Percentiles rank a stretch among this genome's conserved stretches.
These are phyloP conservation scores for Hymenoscyphus linearis DNA, from an alignment of 2,329 filamentous ascomycete genomes.

Conservation along the genomic window DNA sequence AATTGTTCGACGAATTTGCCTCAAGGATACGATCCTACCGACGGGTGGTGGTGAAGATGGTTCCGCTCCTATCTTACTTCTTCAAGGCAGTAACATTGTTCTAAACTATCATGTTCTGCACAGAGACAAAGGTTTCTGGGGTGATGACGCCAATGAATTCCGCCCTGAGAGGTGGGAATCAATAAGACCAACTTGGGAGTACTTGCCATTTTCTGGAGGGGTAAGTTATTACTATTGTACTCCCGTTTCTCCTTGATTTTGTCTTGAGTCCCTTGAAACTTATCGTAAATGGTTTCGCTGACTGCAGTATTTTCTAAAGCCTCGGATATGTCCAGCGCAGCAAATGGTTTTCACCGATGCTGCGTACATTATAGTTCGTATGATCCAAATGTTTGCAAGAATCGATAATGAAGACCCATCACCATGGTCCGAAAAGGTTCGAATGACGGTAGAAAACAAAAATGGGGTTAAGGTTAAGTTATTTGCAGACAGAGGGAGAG, in stretches of 20 bases:
- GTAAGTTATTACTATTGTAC: no score
- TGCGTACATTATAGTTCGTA: conserved; percentile 1
- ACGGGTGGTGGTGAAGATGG: conserved; percentile 1
- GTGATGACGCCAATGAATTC: not conserved
- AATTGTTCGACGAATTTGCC: not conserved
- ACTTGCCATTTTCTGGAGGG: conserved; percentile 6
- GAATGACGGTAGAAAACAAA: conserved; percentile 3
- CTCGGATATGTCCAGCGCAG: conserved; percentile 6
- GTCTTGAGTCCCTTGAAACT: no score
- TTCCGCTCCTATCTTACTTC: not conserved
- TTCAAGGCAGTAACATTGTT: not conserved
- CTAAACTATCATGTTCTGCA: not conserved
- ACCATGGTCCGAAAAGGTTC: not conserved
- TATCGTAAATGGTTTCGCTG: no score
- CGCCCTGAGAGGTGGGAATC: conserved; percentile 1
- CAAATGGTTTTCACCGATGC: conserved; percentile 4
- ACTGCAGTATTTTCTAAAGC: no score
- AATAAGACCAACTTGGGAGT: conserved; percentile 2
- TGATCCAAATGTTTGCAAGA: not conserved
- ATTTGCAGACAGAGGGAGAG: no score
- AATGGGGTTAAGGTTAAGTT: conserved; percentile 4
- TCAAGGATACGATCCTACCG: not conserved
- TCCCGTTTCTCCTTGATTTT: no score
- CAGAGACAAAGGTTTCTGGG: conserved; percentile 3
- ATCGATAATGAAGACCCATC: not conserved